Percentiles rank a stretch among this genome's conserved stretches.
Conservation (phyloP, 345 rosid genomes). For the Syzygium aqueum region DNA sequence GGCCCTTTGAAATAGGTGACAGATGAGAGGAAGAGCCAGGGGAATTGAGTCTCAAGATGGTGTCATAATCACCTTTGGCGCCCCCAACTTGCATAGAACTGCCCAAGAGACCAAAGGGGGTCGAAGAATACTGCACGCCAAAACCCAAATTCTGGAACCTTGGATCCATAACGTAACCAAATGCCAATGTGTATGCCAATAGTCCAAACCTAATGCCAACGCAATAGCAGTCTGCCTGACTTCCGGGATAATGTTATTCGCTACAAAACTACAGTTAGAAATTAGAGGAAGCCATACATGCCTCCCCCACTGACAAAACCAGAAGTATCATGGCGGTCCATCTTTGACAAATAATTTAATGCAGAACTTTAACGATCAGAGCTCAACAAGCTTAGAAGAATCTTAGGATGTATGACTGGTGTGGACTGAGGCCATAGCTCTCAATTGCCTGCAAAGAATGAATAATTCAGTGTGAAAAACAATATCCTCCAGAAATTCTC, state of each 20-base stretch:
- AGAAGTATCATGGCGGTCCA: conserved; percentile 87
- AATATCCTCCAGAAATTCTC: neutral
- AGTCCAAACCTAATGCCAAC: conserved; percentile 28
- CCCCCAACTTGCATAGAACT: conserved; percentile 37
- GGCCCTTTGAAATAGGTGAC: conserved; percentile 33
- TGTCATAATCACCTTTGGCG: conserved; percentile 37
- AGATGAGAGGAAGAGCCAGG: conserved; percentile 36
- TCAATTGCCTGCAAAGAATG: conserved; percentile 41
- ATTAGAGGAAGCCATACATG: conserved; percentile 21
- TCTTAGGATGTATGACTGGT: conserved; percentile 9
- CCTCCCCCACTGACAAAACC: conserved; percentile 98
- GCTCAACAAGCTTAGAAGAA: conserved; percentile 4
- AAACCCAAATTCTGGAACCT: conserved; percentile 38
- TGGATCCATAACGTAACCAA: conserved; percentile 37
- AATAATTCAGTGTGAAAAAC: neutral
- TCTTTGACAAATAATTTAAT: conserved; percentile 20
- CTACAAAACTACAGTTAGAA: conserved; percentile 59
- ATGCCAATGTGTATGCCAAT: neutral
- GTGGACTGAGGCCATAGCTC: conserved; percentile 13
- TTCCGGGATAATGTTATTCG: conserved; percentile 47
- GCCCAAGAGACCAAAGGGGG: conserved; percentile 44
- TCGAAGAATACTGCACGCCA: conserved; percentile 34
- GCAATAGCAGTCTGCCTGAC: conserved; percentile 40
- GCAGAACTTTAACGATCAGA: conserved; percentile 17
- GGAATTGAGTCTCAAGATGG: conserved; percentile 67